A percentile compares a stretch with the other conserved stretches of the same genome.
Evolutionary conservation across 352 stramenopile genomes (phyloP).

Genomic region (Globisporangium barbulae): DNA sequence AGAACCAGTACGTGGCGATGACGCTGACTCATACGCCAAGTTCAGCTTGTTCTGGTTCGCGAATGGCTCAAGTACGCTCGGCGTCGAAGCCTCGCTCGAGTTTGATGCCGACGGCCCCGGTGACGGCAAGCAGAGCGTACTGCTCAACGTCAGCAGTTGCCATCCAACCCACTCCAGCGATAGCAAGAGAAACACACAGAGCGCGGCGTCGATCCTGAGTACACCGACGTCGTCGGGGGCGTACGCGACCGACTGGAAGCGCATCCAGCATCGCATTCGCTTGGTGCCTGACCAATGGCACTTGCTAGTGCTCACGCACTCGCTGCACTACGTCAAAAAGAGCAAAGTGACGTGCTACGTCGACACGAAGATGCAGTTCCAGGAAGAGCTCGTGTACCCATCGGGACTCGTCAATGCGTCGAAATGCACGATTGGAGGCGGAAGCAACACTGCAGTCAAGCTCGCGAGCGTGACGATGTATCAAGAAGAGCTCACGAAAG

Average conservation of each 20-base stretch:
- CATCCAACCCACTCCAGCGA: constrained; percentile 24
- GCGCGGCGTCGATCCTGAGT: constrained; percentile 33
- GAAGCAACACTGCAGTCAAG: constrained; percentile 29
- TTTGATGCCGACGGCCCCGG: constrained; percentile 29
- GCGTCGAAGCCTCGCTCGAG: constrained; percentile 68
- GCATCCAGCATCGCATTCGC: constrained; percentile 45
- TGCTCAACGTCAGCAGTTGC: constrained; percentile 58
- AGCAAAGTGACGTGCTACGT: constrained; percentile 78
- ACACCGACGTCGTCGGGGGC: constrained; percentile 21
- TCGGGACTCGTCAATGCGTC: constrained; percentile 68
- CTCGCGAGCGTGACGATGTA: constrained; percentile 80
- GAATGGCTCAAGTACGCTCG: constrained; percentile 64
- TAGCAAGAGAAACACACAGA: constrained; percentile 16
- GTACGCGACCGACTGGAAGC: constrained; percentile 48
- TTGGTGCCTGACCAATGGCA: constrained; percentile 53
- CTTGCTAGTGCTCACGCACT: constrained; percentile 70
- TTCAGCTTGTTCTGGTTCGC: constrained; percentile 77
- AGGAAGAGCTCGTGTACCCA: constrained; percentile 75
- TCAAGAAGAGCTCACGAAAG: constrained; percentile 61
- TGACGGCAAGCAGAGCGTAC: constrained; percentile 19
- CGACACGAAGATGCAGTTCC: constrained; percentile 57
- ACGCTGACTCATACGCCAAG: constrained; percentile 20
- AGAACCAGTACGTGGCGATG: background rate
- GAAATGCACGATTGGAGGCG: constrained; percentile 68
- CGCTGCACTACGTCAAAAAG: constrained; percentile 84